Base-by-base conservation (phyloP, 495 filamentous ascomycete species). In the Beverwykella pulmonaria region DNA sequence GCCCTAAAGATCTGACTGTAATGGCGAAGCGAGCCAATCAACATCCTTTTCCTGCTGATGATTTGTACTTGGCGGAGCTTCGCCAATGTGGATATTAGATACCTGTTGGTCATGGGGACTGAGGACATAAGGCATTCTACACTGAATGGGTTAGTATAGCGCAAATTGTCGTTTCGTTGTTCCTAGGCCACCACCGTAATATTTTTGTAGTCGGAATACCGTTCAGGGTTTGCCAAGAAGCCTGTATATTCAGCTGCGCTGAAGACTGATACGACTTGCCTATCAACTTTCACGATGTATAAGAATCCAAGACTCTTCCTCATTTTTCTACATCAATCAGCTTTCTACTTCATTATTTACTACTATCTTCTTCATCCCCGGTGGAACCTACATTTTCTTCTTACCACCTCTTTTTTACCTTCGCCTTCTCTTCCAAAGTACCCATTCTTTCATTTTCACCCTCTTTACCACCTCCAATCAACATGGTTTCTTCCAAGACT, bases 281-380 rank as follows among this genome's bases (percentile, higher is more conserved):
- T n/a, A n/a, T n/a, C n/a, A n/a, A n/a, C 32, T 34, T 34, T 12
- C 5, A 34, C 32, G 12, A 34, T 34, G 12, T 34, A 34, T 34
- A 34, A 34, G 32, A 34, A 34, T 34, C 32, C 12, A 12, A 34
- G 12, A 34, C 12, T 34, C 12, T 34, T 6, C 32, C 32, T 34
- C 5, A 5, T 34, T 34, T 34, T 48, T 23, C 44, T n/a, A 6
- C 41, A 62, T 34, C 32, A 34, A 34, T 12, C 32, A 62, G 59
- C 52, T 47, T 62, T 46, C 59, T 46, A 62, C 59, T 62, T 62
- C 59, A 47, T 34, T 47, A 53, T 7, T 62, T 47, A 53, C 52
- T 62, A 46, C 27, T 32, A 17, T 12, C 27, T 41, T 23, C 36
- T 39, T 48, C 8, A 15, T 27, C 32, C 34, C 59, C 30, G 30